Base-by-base conservation (phyloP, 2,329 filamentous ascomycete species). In the Aspergillus novoparasiticus region DNA sequence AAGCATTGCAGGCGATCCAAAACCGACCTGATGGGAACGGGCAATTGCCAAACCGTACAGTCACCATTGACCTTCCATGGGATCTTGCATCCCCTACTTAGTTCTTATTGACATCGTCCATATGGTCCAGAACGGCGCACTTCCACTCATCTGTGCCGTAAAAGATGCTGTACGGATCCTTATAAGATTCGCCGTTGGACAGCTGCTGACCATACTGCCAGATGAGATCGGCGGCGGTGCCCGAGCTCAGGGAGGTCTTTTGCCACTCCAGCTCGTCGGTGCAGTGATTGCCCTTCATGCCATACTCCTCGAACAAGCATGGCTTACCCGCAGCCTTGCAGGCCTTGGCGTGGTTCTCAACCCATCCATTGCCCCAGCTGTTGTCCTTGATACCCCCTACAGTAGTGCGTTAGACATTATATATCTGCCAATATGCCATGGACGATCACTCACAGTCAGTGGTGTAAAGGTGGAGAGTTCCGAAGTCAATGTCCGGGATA, bases 401-500 rank as follows among this genome's bases (percentile, higher is more conserved):
- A 6, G 21, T 2, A 12, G 9, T 12, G 12, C 2, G 28, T 51
- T 21, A 51, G 48, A 19, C 6, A 3, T 32, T 5, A 1, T 19
- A 4, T 5, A 4, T 19, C 5, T 4, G 23, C 14, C 16, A 30
- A 50, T 19, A 19, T 28, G 14, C 16, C 11, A n/a, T 51, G 9
- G 19, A 14, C 6, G 2, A 11, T 19, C 28, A 51, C 48, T 51
- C 28, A 51, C 48, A 51, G 28, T 51, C 48, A 21, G 26, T 19
- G 28, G 48, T 51, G 48, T 51, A 51, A 5, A 51, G 48, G 36
- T 67, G 65, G 43, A 67, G 65, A 2, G 54, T 50, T 4, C 63
- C 65, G 23, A 67, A 67, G 39, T 67, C 65, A 26, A 67, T 63
- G 26, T 62, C 61, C 6, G 21, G 23, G 56, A 67, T 39, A 28